Conservation (phyloP, 306 rosid species). For the Cicer chorassanicum region DNA sequence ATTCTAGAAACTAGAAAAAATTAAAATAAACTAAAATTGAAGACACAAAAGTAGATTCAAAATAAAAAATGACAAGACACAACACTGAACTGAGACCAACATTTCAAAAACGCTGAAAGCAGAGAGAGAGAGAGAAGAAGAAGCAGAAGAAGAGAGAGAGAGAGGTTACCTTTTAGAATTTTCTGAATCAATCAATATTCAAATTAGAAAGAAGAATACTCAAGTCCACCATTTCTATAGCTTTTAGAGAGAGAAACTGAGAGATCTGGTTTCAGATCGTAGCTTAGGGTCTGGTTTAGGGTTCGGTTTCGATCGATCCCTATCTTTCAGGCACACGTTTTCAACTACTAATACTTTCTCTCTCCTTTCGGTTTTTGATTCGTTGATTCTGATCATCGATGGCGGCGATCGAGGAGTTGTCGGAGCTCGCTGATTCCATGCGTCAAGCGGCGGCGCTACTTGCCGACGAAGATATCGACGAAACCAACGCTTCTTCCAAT, state of each 20-base stretch:
- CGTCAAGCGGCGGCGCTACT: constrained; percentile 86
- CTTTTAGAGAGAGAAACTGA: constrained; percentile 45
- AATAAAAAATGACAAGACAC: constrained; percentile 39
- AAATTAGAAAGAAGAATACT: background rate
- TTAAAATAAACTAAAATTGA: background rate
- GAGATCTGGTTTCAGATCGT: constrained; percentile 56
- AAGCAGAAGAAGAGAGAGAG: background rate
- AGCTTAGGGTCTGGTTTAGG: constrained; percentile 41
- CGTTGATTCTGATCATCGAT: constrained; percentile 49
- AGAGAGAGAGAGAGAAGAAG: constrained; percentile 33
- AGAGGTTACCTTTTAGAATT: constrained; percentile 43
- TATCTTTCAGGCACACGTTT: background rate
- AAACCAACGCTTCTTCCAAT: constrained; percentile 58
- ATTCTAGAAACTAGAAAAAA: background rate
- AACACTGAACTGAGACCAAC: constrained; percentile 33
- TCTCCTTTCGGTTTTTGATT: constrained; percentile 44
- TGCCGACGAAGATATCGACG: constrained; percentile 94
- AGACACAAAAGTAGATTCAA: constrained; percentile 46
- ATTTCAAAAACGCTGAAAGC: constrained; percentile 43
- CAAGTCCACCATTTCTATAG: background rate
- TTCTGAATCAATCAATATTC: constrained; percentile 38
- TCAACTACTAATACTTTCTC: background rate
- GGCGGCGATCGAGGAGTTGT: constrained; percentile 97
- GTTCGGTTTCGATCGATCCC: constrained; percentile 58
- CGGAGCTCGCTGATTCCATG: constrained; percentile 86